Percentiles rank a stretch among this genome's conserved stretches.
phyloP scores from a whole-genome alignment of 2,329 filamentous ascomycete genomes.

The Plenodomus tracheiphilus region DNA sequence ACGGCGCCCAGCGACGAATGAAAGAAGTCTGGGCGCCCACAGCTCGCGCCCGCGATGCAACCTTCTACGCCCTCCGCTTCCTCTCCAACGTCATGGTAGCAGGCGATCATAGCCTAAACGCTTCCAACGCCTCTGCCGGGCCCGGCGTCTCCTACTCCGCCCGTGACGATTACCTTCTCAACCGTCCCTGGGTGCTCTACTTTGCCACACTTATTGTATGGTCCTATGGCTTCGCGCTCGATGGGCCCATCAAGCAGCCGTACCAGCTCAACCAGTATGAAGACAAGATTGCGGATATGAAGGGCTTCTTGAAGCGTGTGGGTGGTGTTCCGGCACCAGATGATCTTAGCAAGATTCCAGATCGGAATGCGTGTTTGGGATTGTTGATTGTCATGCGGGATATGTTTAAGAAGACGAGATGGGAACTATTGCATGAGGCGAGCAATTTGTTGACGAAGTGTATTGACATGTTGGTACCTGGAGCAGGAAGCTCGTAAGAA shows the following conservation, averaged over 20 bases:
- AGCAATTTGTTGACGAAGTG: constrained; percentile 79
- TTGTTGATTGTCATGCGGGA: constrained; percentile 80
- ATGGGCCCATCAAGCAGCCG: constrained; percentile 68
- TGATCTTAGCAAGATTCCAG: constrained; percentile 71
- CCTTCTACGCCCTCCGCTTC: constrained; percentile 90
- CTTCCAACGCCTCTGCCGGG: constrained; percentile 26
- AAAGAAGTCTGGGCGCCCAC: constrained; percentile 87
- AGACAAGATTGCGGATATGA: constrained; percentile 77
- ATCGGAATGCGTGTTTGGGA: constrained; percentile 81
- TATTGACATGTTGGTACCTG: constrained; percentile 61
- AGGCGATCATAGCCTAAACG: constrained; percentile 48
- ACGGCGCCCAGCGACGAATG: constrained; percentile 78
- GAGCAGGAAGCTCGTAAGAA: constrained; percentile 17
- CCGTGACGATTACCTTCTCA: constrained; percentile 84
- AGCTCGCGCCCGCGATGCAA: constrained; percentile 84
- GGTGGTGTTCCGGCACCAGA: constrained; percentile 74
- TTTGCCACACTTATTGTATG: constrained; percentile 91
- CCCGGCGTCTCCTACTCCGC: constrained; percentile 67
- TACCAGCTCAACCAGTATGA: constrained; percentile 61
- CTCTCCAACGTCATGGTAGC: constrained; percentile 80
- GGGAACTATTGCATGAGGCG: constrained; percentile 91
- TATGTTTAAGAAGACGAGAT: constrained; percentile 79
- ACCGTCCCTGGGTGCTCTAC: constrained; percentile 93
- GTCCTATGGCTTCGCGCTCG: constrained; percentile 90
- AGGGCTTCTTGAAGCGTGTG: constrained; percentile 72